Evolutionary conservation across 73 alveolate species (phyloP), one percentile per base, ranked within the genome.

Genomic region (Symbiodinium pilosum): DNA sequence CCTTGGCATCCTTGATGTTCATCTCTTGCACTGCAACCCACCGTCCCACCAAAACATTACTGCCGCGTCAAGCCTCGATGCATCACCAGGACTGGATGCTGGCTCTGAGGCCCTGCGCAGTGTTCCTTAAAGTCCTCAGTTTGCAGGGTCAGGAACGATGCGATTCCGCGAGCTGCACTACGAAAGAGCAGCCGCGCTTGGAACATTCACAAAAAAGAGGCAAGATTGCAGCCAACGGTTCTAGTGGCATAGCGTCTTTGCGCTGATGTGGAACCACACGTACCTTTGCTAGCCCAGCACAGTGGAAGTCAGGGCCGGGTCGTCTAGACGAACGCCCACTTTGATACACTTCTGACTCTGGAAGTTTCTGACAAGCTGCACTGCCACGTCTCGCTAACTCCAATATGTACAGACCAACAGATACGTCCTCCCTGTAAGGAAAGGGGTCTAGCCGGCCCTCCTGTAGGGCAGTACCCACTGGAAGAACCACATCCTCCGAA

Each of bases 181-280:
- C 64, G 24, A 8, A 47, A 16, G 8, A 11, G 24, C 24, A 47
- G 64, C 24, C 64, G 64, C 8, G 64, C 64, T 16, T 8, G 64
- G 16, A 47, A 47, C 64, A 16, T 47, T 16, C 64, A 47, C 64
- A 16, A 11, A 51, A 51, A 24, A 0, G 68, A 1, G 21, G 16
- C 64, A 16, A 51, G 42, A 9, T 20, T 30, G n/a, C 32, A 39
- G 51, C n/a, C 38, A 43, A 2, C 59, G 87, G 0, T 3, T 28
- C 97, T 81, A 91, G 64, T 8, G 97, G 97, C 97, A 91, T 91
- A 34, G 97, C 97, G 9, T 91, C 97, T 24, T 91, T 91, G 40
- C 97, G 97, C 54, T 91, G 97, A 30, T 91, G 97, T 30, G 97
- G 97, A 26, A 91, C 97, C 88, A 91, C 97, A 28, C 97, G 88